Base-by-base conservation (phyloP, 164 flowering plant genomes). In the Chimonanthus praecox region DNA sequence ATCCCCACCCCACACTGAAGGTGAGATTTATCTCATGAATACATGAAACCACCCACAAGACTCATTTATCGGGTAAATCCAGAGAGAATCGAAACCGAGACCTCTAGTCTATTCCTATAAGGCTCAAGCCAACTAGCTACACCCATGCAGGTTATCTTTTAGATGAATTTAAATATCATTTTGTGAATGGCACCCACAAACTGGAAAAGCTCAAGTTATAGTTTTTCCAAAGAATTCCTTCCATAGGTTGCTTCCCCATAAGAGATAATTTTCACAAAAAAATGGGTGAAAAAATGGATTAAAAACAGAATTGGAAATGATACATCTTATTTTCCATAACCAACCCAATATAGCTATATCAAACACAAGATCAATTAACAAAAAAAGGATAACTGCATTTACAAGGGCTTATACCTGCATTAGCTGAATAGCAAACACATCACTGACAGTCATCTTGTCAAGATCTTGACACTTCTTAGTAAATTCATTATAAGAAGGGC, bases 391-490 rank as follows among this genome's bases (percentile, higher is more conserved):
- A 47, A 48, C 50, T 69, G 20, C 43, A 47, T 21, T 4, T 33
- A 62, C 5, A 47, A 21, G 71, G 67, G 63, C 7, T 13, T 46
- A 21, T 90, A 95, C 99, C 99, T 95, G 99, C 97, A 95, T 89
- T 33, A 95, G 89, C 80, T 95, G 98, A 72, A 84, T 61, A 49
- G 91, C 95, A 89, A 92, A 94, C 18, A 92, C 94, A 83, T 95
- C 99, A 75, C 92, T 85, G 71, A 90, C 88, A 2, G 99, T 95
- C 88, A 92, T 80, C 83, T 88, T 95, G 63, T 92, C 99, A 78
- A 90, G 80, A 64, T 90, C 91, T 76, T 87, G 82, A 76, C 95
- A 95, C 78, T 77, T 88, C 74, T 61, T 77, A 69, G 85, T 73
- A 74, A 93, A 95, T n/a, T 86, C 90, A 47, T 84, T 79, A 78